Conservation (phyloP, 257 asterid genomes). For the Nicotiana paniculata region DNA sequence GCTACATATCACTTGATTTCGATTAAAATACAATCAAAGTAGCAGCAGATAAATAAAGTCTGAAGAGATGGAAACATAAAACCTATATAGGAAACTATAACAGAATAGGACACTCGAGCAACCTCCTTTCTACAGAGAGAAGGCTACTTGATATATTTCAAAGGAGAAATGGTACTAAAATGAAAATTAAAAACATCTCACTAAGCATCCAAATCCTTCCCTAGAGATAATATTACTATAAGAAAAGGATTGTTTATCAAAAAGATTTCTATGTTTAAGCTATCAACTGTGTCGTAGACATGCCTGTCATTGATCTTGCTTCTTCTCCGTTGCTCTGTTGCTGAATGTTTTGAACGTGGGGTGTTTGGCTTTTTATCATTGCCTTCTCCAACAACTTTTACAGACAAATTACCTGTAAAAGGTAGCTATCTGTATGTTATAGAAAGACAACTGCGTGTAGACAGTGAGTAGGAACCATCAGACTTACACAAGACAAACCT, state of each 20-base stretch:
- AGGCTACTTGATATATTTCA: background rate
- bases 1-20: background rate
- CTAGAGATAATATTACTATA: background rate
- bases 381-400: constrained; percentile 63
- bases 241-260: background rate
- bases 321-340: constrained; percentile 98
- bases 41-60: background rate
- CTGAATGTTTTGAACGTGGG: constrained; percentile 96
- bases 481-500: constrained; percentile 38
- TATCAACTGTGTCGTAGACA: constrained; percentile 10
- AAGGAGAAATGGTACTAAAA: background rate
- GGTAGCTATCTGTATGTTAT: background rate
- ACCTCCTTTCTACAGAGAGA: background rate
- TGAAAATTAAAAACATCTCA: background rate
- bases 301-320: constrained; percentile 99
- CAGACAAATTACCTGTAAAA: constrained; percentile 48
- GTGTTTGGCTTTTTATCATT: constrained; percentile 76
- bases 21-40: background rate
- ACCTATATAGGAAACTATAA: background rate
- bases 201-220: background rate
- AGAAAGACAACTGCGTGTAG: background rate
- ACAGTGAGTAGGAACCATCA: background rate
- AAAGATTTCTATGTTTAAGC: background rate
- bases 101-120: constrained; percentile 1
- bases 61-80: background rate